These are phyloP conservation scores for Lasiosphaeria ovina DNA, from an alignment of 495 filamentous ascomycete genomes.

Conservation along the genomic window DNA sequence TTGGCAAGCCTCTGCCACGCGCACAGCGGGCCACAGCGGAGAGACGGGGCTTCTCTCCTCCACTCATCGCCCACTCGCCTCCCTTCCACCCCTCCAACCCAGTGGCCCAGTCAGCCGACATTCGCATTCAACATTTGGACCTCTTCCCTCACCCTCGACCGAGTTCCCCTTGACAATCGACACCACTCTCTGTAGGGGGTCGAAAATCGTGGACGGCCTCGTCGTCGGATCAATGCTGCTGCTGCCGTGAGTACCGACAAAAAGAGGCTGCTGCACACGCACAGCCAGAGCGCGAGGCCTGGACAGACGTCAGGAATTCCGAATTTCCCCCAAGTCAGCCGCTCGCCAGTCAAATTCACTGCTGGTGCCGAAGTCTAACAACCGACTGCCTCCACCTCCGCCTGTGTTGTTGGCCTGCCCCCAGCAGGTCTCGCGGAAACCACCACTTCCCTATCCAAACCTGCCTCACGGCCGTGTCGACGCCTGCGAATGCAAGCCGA, in stretches of 20 bases:
- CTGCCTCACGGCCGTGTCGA: constrained; percentile 17
- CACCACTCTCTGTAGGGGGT: no score
- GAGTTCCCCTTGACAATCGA: no score
- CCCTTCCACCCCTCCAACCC: constrained; percentile 5
- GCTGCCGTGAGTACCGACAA: not conserved
- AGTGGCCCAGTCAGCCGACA: not conserved
- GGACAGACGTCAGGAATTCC: constrained; percentile 12
- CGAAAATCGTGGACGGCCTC: no score
- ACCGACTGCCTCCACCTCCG: constrained; percentile 17
- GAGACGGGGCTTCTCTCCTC: constrained; percentile 1
- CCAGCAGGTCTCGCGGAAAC: constrained; percentile 9
- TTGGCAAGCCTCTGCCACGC: constrained; percentile 18
- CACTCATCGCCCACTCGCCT: constrained; percentile 1
- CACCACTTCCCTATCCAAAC: not conserved
- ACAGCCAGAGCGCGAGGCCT: not conserved
- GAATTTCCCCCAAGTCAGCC: not conserved
- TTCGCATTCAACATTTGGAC: not conserved
- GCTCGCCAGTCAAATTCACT: constrained; percentile 16
- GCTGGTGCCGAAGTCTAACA: constrained; percentile 19
- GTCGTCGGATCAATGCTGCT: no score
- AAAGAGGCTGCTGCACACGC: not conserved
- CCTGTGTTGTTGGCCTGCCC: constrained; percentile 7
- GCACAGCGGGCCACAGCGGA: constrained; percentile 11
- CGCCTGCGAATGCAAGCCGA: constrained; percentile 21
- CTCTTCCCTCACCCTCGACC: no score